phyloP scores from a whole-genome alignment of 345 rosid genomes.

The Durio zibethinus region DNA sequence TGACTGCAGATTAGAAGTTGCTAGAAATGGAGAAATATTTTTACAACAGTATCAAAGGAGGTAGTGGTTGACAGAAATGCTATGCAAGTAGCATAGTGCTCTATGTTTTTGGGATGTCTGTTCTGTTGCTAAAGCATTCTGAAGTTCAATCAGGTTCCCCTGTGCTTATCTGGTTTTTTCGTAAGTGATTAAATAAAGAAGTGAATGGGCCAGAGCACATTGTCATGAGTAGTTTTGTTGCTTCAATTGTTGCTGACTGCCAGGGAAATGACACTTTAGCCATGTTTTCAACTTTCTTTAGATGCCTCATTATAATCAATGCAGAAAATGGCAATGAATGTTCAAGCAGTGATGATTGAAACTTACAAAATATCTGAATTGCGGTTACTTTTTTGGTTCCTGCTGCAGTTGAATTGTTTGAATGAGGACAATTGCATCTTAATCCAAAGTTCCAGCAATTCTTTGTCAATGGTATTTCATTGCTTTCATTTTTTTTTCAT shows the following conservation, averaged over 20 bases:
- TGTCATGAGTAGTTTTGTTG: neutral
- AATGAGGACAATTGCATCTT: conserved; percentile 66
- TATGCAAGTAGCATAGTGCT: neutral
- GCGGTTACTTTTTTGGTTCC: neutral
- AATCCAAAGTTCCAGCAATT: conserved; percentile 59
- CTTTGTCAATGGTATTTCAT: conserved; percentile 56
- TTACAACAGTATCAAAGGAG: neutral
- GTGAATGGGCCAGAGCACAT: neutral
- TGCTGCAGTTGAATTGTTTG: conserved; percentile 59
- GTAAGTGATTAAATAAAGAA: neutral
- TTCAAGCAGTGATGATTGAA: neutral
- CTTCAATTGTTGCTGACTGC: neutral
- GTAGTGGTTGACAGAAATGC: neutral
- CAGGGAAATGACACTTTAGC: neutral
- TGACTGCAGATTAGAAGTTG: neutral
- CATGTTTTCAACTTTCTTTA: neutral
- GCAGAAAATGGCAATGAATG: neutral
- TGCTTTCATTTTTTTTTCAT: conserved; percentile 10
- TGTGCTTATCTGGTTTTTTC: neutral
- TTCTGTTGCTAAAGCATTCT: neutral
- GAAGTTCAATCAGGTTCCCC: neutral
- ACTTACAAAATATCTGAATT: neutral
- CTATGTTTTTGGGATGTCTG: neutral
- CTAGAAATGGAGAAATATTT: neutral
- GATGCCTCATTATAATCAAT: neutral